Conservation (phyloP, 2,329 filamentous ascomycete genomes). For the Mollisiaceae sp. region DNA sequence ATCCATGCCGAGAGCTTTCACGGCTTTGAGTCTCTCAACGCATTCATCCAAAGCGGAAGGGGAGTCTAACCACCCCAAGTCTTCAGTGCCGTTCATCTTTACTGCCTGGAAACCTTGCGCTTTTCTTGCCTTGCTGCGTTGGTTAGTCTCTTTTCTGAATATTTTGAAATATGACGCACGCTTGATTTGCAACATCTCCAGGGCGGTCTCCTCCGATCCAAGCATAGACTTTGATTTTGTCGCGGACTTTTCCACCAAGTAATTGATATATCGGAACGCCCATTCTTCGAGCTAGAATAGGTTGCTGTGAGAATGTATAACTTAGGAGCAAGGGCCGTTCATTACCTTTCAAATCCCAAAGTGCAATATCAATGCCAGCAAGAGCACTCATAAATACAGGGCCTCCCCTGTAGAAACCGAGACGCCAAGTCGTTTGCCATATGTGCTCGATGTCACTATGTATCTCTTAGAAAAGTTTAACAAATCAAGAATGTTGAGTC, state of each 20-base stretch:
- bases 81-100: constrained; percentile 83
- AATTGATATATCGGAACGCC: constrained; percentile 75
- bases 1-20: constrained; percentile 73
- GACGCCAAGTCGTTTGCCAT: constrained; percentile 75
- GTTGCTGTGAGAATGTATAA: constrained; percentile 65
- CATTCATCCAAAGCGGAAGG: constrained; percentile 66
- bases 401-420: constrained; percentile 77
- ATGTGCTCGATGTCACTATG: constrained; percentile 79
- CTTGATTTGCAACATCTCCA: constrained; percentile 66
- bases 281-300: constrained; percentile 54
- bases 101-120: constrained; percentile 68
- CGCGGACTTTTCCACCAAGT: constrained; percentile 74
- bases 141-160: constrained; percentile 12
- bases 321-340: constrained; percentile 24
- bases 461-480: background rate
- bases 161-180: constrained; percentile 48
- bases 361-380: constrained; percentile 77
- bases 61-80: constrained; percentile 77
- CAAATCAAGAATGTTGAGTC: too few species aligned
- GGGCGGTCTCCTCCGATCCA: constrained; percentile 82
- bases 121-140: constrained; percentile 57
- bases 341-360: constrained; percentile 76
- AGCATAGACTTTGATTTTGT: constrained; percentile 73
- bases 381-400: constrained; percentile 82
- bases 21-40: constrained; percentile 69